Conservation (phyloP, 1,284 basidiomycete genomes). For the Xerocomus minutiporus region DNA sequence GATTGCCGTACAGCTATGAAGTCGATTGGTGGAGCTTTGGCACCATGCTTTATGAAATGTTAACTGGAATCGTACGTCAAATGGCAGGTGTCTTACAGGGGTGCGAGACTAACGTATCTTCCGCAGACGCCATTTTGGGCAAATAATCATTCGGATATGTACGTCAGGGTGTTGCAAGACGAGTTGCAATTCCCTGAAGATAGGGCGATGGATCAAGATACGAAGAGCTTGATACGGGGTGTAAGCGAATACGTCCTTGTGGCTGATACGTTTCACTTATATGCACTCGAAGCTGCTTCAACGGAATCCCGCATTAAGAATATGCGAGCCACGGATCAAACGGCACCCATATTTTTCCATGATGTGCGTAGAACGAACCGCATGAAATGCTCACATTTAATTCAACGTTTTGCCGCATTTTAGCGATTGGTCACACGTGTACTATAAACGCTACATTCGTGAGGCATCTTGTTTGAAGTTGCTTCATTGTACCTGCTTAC, state of each 20-base stretch:
- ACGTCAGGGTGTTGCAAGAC: constrained; percentile 83
- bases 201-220: constrained; percentile 87
- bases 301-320: constrained; percentile 84
- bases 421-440: constrained; percentile 91
- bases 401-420: constrained; percentile 14
- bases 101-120: constrained; percentile 16
- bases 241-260: constrained; percentile 44
- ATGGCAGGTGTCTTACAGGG: constrained; percentile 4
- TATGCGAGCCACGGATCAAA: constrained; percentile 92
- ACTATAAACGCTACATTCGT: constrained; percentile 93
- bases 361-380: constrained; percentile 60
- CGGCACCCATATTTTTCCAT: constrained; percentile 93
- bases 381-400: constrained; percentile 9
- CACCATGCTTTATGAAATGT: constrained; percentile 95
- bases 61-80: constrained; percentile 77
- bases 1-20: constrained; percentile 87
- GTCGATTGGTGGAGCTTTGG: constrained; percentile 99
- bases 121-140: constrained; percentile 89
- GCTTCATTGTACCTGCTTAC: constrained; percentile 13
- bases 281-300: constrained; percentile 67
- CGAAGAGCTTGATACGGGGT: constrained; percentile 91
- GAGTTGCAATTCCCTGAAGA: constrained; percentile 88
- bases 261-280: constrained; percentile 13
- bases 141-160: constrained; percentile 93
- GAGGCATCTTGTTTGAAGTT: constrained; percentile 29